Evolutionary conservation across 2,329 filamentous ascomycete genomes (phyloP).

Genomic region (Pseudogymnoascus sp.): DNA sequence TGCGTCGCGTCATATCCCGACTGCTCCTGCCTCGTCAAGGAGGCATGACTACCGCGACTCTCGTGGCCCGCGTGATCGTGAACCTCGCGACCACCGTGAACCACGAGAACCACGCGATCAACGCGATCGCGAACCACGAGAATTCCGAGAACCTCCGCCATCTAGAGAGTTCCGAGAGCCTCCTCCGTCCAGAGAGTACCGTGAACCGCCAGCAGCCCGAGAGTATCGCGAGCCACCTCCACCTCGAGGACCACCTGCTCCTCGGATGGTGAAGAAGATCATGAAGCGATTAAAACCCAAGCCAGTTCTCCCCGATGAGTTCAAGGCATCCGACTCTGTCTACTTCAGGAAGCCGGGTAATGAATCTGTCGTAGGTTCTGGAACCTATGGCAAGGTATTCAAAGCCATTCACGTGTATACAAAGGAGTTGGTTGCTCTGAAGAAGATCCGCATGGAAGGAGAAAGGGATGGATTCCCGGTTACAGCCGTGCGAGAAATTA

Average conservation of each 20-base stretch:
- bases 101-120: background rate
- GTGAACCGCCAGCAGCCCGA: background rate
- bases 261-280: constrained; percentile 56
- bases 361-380: constrained; percentile 90
- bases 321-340: constrained; percentile 75
- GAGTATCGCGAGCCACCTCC: constrained; percentile 28
- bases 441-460: constrained; percentile 89
- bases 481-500: constrained; percentile 85
- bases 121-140: background rate
- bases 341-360: constrained; percentile 96
- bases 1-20: constrained; percentile 39
- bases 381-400: constrained; percentile 93
- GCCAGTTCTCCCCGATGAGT: constrained; percentile 62
- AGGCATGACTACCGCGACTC: constrained; percentile 17
- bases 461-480: constrained; percentile 87
- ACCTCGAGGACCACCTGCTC: constrained; percentile 32
- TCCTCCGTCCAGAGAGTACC: background rate
- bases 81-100: background rate
- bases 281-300: constrained; percentile 64
- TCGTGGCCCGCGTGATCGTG: constrained; percentile 15
- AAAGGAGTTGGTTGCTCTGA: constrained; percentile 72
- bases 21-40: constrained; percentile 46
- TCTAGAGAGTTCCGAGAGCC: background rate
- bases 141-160: background rate
- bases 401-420: constrained; percentile 93